Percentiles rank a stretch among this genome's conserved stretches.
Conservation (phyloP, 495 filamentous ascomycete species). For the Penicillium lagena region DNA sequence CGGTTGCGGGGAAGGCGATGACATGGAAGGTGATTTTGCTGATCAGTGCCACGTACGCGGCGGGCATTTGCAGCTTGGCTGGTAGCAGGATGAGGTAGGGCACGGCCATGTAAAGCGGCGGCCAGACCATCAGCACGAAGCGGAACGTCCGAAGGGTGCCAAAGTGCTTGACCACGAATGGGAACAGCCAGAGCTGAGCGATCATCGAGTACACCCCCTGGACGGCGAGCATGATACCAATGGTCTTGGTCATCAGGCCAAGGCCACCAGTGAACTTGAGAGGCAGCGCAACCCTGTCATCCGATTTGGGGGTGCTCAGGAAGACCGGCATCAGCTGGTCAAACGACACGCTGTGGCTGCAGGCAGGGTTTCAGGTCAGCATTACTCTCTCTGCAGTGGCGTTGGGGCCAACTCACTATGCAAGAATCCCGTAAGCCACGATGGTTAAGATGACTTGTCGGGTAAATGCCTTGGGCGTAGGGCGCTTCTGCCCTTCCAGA, state of each 20-base stretch:
- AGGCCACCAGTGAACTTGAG: slow-evolving; percentile 89
- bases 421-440: slow-evolving; percentile 83
- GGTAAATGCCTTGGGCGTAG: slow-evolving; percentile 59
- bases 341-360: slow-evolving; percentile 85
- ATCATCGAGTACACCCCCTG: slow-evolving; percentile 89
- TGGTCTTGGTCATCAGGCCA: slow-evolving; percentile 68
- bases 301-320: slow-evolving; percentile 65
- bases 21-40: slow-evolving; percentile 86
- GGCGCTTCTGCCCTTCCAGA: slow-evolving; percentile 36
- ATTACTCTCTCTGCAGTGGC: not conserved
- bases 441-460: slow-evolving; percentile 77
- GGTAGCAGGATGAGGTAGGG: slow-evolving; percentile 89
- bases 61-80: slow-evolving; percentile 57
- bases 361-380: slow-evolving; percentile 22
- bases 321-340: slow-evolving; percentile 92
- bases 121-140: slow-evolving; percentile 72
- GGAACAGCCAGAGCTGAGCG: slow-evolving; percentile 76
- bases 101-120: slow-evolving; percentile 78
- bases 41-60: slow-evolving; percentile 67
- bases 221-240: slow-evolving; percentile 79
- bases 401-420: slow-evolving; percentile 65
- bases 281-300: slow-evolving; percentile 53
- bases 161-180: slow-evolving; percentile 61
- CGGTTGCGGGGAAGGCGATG: slow-evolving; percentile 78
- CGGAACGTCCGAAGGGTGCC: slow-evolving; percentile 76